Evolutionary conservation across 768 basidiomycete genomes (phyloP).

Genomic region (Psilocybe subaeruginosa): DNA sequence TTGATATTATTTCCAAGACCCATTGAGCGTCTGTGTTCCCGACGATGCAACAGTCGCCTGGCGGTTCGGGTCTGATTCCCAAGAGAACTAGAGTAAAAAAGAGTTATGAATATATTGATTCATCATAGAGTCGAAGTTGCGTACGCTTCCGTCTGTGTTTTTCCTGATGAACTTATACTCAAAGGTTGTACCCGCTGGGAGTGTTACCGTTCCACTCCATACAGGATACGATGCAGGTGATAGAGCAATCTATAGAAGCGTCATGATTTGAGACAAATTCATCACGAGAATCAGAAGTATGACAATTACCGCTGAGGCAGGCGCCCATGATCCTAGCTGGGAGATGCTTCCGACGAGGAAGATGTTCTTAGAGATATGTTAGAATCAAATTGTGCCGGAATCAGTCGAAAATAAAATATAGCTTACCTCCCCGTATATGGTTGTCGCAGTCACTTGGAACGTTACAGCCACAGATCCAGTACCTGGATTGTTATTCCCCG

Average conservation of each 20-base stretch:
- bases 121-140: neutral
- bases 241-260: conserved; percentile 41
- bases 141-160: conserved; percentile 28
- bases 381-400: too few species aligned
- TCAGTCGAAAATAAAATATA: neutral
- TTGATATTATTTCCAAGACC: conserved; percentile 15
- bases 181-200: conserved; percentile 54
- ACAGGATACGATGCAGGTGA: conserved; percentile 58
- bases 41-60: conserved; percentile 43
- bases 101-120: neutral
- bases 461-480: conserved; percentile 38
- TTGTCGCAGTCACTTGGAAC: conserved; percentile 59
- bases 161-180: conserved; percentile 67
- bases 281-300: too few species aligned
- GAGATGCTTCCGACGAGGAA: conserved; percentile 60
- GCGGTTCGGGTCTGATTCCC: conserved; percentile 68
- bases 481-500: too few species aligned
- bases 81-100: conserved; percentile 42
- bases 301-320: conserved; percentile 48
- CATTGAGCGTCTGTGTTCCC: conserved; percentile 27
- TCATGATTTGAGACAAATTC: too few species aligned
- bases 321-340: conserved; percentile 56
- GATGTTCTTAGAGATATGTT: conserved; percentile 47
- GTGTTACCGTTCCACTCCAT: conserved; percentile 53
- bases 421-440: conserved; percentile 57